Conservation (phyloP, 306 rosid species). For the Castanospermum australe region DNA sequence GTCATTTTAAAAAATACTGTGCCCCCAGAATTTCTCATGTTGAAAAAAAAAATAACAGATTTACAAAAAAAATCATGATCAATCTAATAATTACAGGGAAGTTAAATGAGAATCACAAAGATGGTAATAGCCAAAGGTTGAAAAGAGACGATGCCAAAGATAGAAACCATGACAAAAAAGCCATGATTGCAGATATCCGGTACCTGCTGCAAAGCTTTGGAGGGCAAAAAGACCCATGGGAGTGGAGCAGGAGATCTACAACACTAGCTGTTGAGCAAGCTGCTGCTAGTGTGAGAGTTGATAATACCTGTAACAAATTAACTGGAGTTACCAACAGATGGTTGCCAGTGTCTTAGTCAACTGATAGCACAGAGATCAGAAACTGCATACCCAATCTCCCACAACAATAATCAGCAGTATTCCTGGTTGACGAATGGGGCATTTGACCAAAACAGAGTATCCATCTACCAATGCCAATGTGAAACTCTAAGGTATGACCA, state of each 20-base stretch:
- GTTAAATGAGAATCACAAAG: constrained; percentile 42
- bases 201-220: constrained; percentile 60
- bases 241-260: constrained; percentile 58
- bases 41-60: not conserved
- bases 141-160: constrained; percentile 63
- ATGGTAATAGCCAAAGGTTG: constrained; percentile 81
- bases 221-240: constrained; percentile 48
- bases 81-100: constrained; percentile 13
- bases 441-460: constrained; percentile 66
- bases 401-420: constrained; percentile 59
- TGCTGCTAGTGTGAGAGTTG: constrained; percentile 74
- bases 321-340: constrained; percentile 6
- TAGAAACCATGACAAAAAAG: constrained; percentile 72
- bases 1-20: not conserved
- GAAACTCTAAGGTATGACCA: constrained; percentile 93
- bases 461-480: constrained; percentile 86
- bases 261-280: constrained; percentile 83
- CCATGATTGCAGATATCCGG: constrained; percentile 73
- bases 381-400: constrained; percentile 77
- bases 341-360: not conserved
- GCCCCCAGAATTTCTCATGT: not conserved
- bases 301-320: constrained; percentile 47
- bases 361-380: not conserved
- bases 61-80: not conserved
- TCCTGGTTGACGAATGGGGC: constrained; percentile 76